A percentile compares a stretch with the other conserved stretches of the same genome.
phyloP scores from a whole-genome alignment of 148 eudicot species.

The Salicornia ramosissima region DNA sequence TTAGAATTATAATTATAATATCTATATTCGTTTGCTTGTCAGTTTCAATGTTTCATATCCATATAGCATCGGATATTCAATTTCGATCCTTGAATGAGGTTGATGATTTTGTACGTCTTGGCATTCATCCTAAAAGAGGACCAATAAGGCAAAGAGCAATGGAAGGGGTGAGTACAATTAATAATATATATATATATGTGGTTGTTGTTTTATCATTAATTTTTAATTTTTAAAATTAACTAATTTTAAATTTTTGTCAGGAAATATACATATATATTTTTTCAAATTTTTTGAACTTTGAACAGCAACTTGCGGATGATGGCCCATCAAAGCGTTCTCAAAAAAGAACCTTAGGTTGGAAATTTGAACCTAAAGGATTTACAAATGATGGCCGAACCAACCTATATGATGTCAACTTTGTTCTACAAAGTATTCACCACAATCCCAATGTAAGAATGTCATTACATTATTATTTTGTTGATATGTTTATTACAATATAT shows the following conservation, averaged over 20 bases:
- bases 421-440: neutral
- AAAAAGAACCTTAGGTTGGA: neutral
- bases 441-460: neutral
- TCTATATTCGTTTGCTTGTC: neutral
- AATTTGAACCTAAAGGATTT: neutral
- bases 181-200: too few species aligned
- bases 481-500: too few species aligned
- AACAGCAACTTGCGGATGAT: too few species aligned
- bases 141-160: neutral
- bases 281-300: too few species aligned
- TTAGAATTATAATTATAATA: neutral
- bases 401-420: neutral
- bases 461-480: too few species aligned
- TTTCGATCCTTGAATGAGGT: neutral
- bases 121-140: neutral
- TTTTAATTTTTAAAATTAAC: too few species aligned
- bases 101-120: neutral
- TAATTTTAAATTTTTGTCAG: too few species aligned
- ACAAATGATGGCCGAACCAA: neutral
- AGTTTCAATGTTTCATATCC: neutral
- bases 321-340: too few species aligned
- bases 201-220: too few species aligned
- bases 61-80: neutral
- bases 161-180: too few species aligned
- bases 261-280: too few species aligned